phyloP scores from a whole-genome alignment of 371 early-diverging fungal genomes.

The Encephalitozoon intestinalis region DNA sequence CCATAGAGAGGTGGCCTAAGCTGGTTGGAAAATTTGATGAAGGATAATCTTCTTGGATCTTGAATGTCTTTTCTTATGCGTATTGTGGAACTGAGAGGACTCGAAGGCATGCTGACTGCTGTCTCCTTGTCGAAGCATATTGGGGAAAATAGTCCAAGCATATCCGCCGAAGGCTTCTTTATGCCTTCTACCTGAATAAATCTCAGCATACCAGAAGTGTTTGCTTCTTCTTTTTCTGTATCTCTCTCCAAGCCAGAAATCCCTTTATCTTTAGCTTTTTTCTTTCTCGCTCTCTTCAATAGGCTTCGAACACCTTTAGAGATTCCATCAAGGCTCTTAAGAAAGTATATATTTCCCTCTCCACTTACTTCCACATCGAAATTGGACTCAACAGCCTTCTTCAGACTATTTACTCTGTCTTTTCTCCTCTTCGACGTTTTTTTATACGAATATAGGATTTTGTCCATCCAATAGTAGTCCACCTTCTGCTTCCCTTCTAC shows the following conservation, averaged over 20 bases:
- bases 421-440: background rate
- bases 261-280: background rate
- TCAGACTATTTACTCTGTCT: background rate
- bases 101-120: background rate
- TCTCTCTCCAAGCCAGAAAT: background rate
- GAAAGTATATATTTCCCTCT: background rate
- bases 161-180: background rate
- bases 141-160: background rate
- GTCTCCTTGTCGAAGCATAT: background rate
- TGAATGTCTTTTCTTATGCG: background rate
- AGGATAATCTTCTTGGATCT: constrained; percentile 1
- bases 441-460: background rate
- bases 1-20: background rate
- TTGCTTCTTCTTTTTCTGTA: background rate
- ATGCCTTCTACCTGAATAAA: background rate
- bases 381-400: background rate
- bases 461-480: background rate
- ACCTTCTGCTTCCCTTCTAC: background rate
- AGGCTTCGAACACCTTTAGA: background rate
- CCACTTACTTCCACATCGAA: background rate
- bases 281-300: background rate
- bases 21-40: constrained; percentile 1
- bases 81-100: background rate
- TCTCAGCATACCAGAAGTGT: background rate
- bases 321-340: background rate